A percentile compares a stretch with the other conserved stretches of the same genome.
Evolutionary conservation across 1,284 basidiomycete genomes (phyloP).

Genomic region (Cryptococcus maquisensis): DNA sequence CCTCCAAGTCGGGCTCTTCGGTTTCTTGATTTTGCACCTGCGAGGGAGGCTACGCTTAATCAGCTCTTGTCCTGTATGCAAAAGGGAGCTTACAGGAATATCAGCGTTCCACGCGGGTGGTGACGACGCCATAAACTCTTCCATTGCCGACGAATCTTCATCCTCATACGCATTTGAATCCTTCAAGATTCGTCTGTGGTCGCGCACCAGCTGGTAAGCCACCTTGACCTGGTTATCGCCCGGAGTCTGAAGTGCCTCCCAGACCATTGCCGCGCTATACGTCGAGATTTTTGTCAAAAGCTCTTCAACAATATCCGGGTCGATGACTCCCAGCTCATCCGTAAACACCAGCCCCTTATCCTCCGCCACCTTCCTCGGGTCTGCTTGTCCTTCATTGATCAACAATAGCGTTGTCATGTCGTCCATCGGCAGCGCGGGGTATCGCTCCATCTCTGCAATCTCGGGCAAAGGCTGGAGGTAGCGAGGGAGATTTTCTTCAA

Average conservation of each 20-base stretch:
- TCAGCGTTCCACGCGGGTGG: constrained; percentile 55
- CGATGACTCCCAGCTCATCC: constrained; percentile 71
- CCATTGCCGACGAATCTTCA: constrained; percentile 49
- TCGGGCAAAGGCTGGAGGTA: constrained; percentile 80
- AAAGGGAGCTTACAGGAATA: constrained; percentile 25
- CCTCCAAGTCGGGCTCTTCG: constrained; percentile 58
- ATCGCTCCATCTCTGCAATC: constrained; percentile 54
- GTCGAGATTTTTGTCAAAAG: constrained; percentile 69
- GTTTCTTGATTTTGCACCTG: constrained; percentile 45
- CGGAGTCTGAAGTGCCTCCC: constrained; percentile 74
- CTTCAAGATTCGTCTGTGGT: constrained; percentile 80
- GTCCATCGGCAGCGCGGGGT: constrained; percentile 42
- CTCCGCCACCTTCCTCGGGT: constrained; percentile 43
- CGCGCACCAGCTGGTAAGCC: constrained; percentile 87
- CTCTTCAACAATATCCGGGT: constrained; percentile 82
- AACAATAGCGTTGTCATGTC: constrained; percentile 39
- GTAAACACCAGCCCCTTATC: constrained; percentile 48
- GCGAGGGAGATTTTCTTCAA: constrained; percentile 73
- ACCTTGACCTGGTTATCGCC: constrained; percentile 96
- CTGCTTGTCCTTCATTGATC: constrained; percentile 42
- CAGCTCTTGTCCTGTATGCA: neutral
- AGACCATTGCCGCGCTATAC: constrained; percentile 76
- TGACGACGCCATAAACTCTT: constrained; percentile 52
- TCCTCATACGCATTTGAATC: constrained; percentile 52
- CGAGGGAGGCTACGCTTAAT: constrained; percentile 10